phyloP scores from a whole-genome alignment of 2,329 filamentous ascomycete genomes.

The Aspergillus sp. region DNA sequence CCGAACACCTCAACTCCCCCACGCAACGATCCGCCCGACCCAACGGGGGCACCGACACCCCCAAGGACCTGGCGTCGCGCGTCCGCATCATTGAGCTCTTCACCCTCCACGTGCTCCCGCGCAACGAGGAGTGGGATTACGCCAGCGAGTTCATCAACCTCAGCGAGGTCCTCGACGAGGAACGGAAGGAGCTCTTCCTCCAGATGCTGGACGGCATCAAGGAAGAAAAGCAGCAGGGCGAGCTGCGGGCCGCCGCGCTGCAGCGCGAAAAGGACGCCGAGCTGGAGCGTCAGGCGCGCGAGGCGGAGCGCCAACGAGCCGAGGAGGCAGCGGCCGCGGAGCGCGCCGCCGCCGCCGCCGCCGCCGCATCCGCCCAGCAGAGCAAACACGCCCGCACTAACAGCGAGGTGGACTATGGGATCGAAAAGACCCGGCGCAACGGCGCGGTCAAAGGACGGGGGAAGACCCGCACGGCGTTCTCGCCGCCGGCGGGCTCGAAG shows the following conservation, averaged over 20 bases:
- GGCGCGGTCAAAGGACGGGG: conserved; percentile 26
- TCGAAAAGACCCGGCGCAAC: conserved; percentile 54
- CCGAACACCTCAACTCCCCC: conserved; percentile 55
- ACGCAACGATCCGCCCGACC: conserved; percentile 31
- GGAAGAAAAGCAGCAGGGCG: conserved; percentile 76
- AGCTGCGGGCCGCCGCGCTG: conserved; percentile 60
- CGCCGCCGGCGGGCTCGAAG: conserved; percentile 31
- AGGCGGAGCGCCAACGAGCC: conserved; percentile 41
- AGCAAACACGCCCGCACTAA: conserved; percentile 52
- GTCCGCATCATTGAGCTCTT: conserved; percentile 95
- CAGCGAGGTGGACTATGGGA: conserved; percentile 67
- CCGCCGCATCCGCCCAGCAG: conserved; percentile 14
- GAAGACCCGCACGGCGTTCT: conserved; percentile 32
- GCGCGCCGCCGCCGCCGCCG: conserved; percentile 21
- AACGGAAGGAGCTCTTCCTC: conserved; percentile 82
- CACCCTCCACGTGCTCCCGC: conserved; percentile 87
- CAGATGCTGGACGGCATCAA: conserved; percentile 79
- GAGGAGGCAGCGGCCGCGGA: conserved; percentile 39
- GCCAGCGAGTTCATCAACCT: conserved; percentile 85
- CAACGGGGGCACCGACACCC: conserved; percentile 70
- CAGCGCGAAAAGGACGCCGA: conserved; percentile 60
- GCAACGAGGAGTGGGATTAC: conserved; percentile 95
- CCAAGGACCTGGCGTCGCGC: conserved; percentile 76
- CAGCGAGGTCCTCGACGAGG: conserved; percentile 85
- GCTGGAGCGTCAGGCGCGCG: conserved; percentile 46